A percentile compares a stretch with the other conserved stretches of the same genome.
Conservation (phyloP, 306 rosid species). For the Fragaria iinumae region DNA sequence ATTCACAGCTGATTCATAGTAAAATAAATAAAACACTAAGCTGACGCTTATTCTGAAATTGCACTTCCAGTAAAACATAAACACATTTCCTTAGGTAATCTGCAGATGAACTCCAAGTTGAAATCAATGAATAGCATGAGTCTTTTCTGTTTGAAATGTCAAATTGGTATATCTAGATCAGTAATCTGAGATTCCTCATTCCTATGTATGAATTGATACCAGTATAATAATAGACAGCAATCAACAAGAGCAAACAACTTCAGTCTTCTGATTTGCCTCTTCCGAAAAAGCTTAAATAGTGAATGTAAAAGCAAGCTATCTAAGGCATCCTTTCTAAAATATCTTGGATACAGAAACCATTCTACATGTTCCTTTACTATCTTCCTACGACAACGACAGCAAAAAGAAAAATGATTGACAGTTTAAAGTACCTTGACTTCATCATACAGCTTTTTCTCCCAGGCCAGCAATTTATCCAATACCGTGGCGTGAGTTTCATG, state of each 20-base stretch:
- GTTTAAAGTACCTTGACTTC: conserved; percentile 72
- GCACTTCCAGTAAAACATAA: background rate
- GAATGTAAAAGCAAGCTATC: background rate
- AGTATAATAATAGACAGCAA: background rate
- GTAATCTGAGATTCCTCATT: background rate
- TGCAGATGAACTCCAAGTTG: background rate
- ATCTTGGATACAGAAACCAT: background rate
- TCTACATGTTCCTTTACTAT: background rate
- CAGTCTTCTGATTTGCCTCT: background rate
- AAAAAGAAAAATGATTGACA: background rate
- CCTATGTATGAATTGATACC: background rate
- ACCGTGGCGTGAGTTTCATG: conserved; percentile 90
- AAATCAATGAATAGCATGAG: background rate
- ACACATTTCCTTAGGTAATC: background rate
- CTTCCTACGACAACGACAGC: background rate
- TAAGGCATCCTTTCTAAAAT: background rate
- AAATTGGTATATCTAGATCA: background rate
- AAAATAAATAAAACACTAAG: background rate
- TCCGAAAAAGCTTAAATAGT: background rate
- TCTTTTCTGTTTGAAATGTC: background rate
- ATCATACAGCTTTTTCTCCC: conserved; percentile 96
- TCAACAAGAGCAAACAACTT: background rate
- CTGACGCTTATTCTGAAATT: background rate
- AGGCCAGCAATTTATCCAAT: conserved; percentile 91
- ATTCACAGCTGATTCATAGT: background rate